Percentiles rank a stretch among this genome's conserved stretches.
Conservation (phyloP, 1,284 basidiomycete species). For the Vanrija humicola region DNA sequence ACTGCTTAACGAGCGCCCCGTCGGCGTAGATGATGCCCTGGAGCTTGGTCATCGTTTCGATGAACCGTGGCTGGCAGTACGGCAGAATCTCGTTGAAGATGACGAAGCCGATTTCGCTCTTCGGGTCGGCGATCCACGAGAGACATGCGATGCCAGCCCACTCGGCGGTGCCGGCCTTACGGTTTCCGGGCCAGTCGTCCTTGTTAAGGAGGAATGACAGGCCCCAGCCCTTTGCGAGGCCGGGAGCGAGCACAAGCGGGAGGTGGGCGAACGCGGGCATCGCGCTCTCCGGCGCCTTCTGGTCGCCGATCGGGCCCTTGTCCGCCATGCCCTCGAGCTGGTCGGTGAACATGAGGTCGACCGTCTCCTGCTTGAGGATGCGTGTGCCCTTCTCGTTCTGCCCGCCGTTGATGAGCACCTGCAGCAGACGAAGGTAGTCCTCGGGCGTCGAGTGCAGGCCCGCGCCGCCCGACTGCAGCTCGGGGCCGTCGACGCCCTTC, state of each 20-base stretch:
- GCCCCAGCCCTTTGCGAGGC: conserved; percentile 22
- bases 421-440: conserved; percentile 18
- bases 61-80: conserved; percentile 8
- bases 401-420: conserved; percentile 18
- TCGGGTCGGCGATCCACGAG: no score
- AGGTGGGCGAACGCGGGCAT: not conserved
- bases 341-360: conserved; percentile 18
- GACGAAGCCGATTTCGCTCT: conserved; percentile 1
- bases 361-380: conserved; percentile 16
- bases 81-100: conserved; percentile 21
- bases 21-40: not conserved
- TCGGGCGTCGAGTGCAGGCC: conserved; percentile 15
- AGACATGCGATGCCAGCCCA: conserved; percentile 11
- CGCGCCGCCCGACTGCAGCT: conserved; percentile 13
- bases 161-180: conserved; percentile 18
- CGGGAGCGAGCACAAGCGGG: conserved; percentile 3
- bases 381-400: conserved; percentile 10
- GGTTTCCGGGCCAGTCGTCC: conserved; percentile 19
- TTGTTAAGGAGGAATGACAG: conserved; percentile 22
- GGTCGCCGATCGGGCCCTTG: conserved; percentile 14
- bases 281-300: no score
- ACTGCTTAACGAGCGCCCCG: not conserved
- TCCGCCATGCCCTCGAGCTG: conserved; percentile 16
- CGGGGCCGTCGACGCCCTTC: not conserved
- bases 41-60: not conserved